Conservation (phyloP, 2,329 filamentous ascomycete species). For the Calonectria ilicicola region DNA sequence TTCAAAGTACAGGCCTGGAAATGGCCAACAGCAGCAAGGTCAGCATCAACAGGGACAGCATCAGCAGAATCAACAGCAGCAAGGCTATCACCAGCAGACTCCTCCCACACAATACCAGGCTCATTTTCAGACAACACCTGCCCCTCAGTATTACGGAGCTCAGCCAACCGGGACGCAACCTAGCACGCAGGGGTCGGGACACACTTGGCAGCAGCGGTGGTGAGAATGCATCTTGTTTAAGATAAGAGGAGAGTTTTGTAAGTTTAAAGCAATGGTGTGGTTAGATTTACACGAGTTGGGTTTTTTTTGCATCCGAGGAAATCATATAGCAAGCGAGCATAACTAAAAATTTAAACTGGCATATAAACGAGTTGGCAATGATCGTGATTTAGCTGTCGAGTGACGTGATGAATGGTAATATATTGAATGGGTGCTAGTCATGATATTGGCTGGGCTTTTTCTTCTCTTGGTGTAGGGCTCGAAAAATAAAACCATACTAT, state of each 20-base stretch:
- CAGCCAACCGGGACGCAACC: slow-evolving; percentile 22
- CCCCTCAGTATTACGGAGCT: slow-evolving; percentile 36
- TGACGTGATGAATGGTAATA: no score
- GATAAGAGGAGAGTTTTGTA: neutral
- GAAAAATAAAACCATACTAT: no score
- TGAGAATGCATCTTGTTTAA: neutral
- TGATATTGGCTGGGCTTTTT: no score
- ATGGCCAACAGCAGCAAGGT: neutral
- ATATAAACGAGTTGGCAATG: neutral
- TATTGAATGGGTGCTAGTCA: no score
- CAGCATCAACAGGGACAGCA: neutral
- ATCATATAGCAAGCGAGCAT: neutral
- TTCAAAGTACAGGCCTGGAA: slow-evolving; percentile 23
- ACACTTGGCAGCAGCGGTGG: slow-evolving; percentile 10
- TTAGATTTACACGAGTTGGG: neutral
- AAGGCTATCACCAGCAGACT: neutral
- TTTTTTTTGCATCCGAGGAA: neutral
- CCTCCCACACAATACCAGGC: slow-evolving; percentile 2
- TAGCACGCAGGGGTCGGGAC: slow-evolving; percentile 20
- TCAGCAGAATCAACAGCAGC: neutral
- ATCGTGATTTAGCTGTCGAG: neutral
- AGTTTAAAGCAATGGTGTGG: neutral
- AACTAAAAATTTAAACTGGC: neutral
- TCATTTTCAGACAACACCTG: slow-evolving; percentile 34
- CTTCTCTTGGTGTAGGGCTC: no score